Conservation (phyloP, 495 filamentous ascomycete species). For the Xylaria bambusicola region DNA sequence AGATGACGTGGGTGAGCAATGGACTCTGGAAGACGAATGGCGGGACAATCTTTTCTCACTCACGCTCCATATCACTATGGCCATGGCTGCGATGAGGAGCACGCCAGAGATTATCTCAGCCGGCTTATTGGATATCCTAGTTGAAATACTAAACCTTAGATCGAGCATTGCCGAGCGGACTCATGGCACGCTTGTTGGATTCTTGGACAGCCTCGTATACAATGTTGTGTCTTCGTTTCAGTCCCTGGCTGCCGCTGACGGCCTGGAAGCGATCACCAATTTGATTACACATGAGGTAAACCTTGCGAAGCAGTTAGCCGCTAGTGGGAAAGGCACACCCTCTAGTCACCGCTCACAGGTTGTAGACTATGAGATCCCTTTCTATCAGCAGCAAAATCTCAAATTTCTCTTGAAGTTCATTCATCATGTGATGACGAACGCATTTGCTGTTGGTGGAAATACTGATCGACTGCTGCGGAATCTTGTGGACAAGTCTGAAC, state of each 20-base stretch:
- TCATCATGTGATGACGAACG: conserved; percentile 89
- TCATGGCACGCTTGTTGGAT: conserved; percentile 75
- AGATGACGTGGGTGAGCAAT: conserved; percentile 59
- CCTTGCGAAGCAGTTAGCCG: conserved; percentile 63
- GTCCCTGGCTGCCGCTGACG: conserved; percentile 73
- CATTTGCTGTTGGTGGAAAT: conserved; percentile 64
- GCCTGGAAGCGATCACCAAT: conserved; percentile 83
- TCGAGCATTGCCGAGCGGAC: conserved; percentile 80
- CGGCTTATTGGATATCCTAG: conserved; percentile 82
- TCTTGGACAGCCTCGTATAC: conserved; percentile 85
- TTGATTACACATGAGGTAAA: conserved; percentile 80
- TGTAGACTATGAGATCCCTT: conserved; percentile 91
- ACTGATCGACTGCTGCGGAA: conserved; percentile 89
- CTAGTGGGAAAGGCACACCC: conserved; percentile 71
- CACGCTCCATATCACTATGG: conserved; percentile 71
- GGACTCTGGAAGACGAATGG: conserved; percentile 74
- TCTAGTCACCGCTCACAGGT: conserved; percentile 74
- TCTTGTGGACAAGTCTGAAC: conserved; percentile 85
- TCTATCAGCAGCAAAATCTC: conserved; percentile 85
- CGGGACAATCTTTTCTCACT: conserved; percentile 84
- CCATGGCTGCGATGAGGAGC: conserved; percentile 59
- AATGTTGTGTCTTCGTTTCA: conserved; percentile 77
- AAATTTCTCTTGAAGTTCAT: conserved; percentile 95
- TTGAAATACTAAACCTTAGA: conserved; percentile 84
- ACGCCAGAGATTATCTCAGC: conserved; percentile 71